Conservation (phyloP, 257 asterid genomes). For the Solanum chmielewskii region DNA sequence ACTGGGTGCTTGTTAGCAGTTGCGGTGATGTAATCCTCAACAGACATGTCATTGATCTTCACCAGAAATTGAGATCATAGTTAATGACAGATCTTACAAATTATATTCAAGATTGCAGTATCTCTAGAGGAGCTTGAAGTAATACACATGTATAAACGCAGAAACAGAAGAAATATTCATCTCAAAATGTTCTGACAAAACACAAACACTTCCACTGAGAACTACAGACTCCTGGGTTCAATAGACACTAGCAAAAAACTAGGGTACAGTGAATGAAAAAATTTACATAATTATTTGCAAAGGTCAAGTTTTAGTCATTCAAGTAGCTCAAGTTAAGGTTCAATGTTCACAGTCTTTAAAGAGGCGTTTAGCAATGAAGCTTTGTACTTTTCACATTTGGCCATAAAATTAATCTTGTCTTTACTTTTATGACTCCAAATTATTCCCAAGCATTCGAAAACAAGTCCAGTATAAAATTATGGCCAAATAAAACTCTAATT, state of each 20-base stretch:
- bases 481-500: background rate
- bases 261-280: background rate
- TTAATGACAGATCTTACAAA: background rate
- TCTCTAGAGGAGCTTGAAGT: background rate
- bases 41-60: constrained; percentile 61
- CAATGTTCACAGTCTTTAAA: background rate
- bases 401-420: background rate
- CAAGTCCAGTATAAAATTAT: background rate
- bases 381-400: background rate
- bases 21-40: constrained; percentile 82
- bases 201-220: background rate
- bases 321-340: background rate
- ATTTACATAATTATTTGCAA: background rate
- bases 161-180: background rate
- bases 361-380: background rate
- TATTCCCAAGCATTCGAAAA: background rate
- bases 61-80: background rate
- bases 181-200: background rate
- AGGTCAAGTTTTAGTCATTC: background rate
- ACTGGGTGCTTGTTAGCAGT: constrained; percentile 61
- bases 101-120: background rate
- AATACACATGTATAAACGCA: background rate
- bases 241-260: background rate
- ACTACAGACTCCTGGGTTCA: background rate
- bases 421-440: background rate